Percentiles rank a stretch among this genome's conserved stretches.
Conservation (phyloP, 139 green algal genomes). For the Spirogloea muscicola region DNA sequence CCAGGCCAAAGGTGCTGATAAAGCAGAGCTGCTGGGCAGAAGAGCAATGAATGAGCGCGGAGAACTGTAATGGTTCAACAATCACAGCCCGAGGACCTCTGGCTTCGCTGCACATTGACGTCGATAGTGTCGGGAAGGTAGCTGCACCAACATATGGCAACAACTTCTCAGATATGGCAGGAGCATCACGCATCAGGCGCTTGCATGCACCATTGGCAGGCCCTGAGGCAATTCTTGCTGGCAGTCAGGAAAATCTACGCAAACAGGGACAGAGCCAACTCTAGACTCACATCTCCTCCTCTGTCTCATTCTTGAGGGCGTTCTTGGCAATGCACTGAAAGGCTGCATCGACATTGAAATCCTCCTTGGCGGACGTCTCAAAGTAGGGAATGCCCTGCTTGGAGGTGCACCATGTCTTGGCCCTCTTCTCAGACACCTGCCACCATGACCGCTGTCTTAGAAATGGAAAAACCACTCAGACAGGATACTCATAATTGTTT, state of each 20-base stretch:
- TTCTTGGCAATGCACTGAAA: constrained; percentile 88
- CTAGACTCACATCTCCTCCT: constrained; percentile 82
- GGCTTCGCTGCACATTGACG: constrained; percentile 65
- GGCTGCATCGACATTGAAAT: constrained; percentile 86
- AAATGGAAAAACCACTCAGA: no score
- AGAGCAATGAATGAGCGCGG: no score
- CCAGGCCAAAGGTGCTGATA: no score
- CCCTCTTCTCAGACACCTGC: constrained; percentile 81
- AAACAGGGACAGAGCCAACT: no score
- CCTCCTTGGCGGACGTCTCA: constrained; percentile 89
- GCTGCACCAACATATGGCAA: constrained; percentile 39
- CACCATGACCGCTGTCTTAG: background rate
- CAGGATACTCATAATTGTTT: no score
- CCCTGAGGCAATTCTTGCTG: no score
- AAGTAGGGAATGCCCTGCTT: constrained; percentile 95
- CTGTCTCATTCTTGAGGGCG: constrained; percentile 85
- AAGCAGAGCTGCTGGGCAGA: no score
- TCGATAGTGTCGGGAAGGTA: constrained; percentile 91
- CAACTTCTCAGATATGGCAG: no score
- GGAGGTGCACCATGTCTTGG: constrained; percentile 80
- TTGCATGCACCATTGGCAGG: no score
- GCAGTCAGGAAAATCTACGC: no score
- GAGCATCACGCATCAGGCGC: no score
- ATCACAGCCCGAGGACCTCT: constrained; percentile 60
- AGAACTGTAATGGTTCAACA: constrained; percentile 33